Percentiles rank a stretch among this genome's conserved stretches.
These are phyloP conservation scores for Juglanconis oblonga DNA, from an alignment of 2,329 filamentous ascomycete species.

Conservation along the genomic window DNA sequence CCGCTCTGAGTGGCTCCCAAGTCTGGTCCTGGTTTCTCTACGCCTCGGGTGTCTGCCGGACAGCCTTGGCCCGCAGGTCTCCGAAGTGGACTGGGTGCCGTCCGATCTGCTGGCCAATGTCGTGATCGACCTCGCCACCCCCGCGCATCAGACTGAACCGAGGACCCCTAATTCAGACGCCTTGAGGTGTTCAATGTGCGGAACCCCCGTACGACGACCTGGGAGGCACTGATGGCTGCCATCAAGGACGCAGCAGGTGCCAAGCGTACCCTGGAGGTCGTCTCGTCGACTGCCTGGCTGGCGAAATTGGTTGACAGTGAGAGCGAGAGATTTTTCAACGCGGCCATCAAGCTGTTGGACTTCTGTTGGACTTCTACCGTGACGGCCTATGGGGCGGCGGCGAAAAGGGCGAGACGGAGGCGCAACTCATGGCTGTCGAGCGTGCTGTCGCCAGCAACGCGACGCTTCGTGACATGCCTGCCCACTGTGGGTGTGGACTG, in stretches of 20 bases:
- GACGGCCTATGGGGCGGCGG: not conserved
- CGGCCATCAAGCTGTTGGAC: not conserved
- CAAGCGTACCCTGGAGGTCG: not conserved
- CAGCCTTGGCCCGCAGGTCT: not conserved
- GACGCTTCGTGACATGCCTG: constrained; percentile 3
- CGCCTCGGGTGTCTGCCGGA: not conserved
- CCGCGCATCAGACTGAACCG: not conserved
- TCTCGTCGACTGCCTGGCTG: not conserved
- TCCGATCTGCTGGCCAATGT: not conserved
- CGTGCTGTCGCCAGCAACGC: not conserved
- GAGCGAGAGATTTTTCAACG: not conserved
- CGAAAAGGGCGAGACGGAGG: not conserved
- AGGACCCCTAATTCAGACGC: not conserved
- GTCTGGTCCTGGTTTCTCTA: not conserved
- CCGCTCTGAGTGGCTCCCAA: constrained; percentile 1
- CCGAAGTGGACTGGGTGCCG: constrained; percentile 3
- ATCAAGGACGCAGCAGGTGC: not conserved
- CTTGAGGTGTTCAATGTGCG: not conserved
- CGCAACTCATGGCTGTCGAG: constrained; percentile 1
- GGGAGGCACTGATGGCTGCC: not conserved
- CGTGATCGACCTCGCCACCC: not conserved
- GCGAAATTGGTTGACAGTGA: not conserved
- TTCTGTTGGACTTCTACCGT: not conserved
- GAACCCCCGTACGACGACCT: constrained; percentile 4
- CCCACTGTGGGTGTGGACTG: not conserved